phyloP scores from a whole-genome alignment of 176 grass and related monocot genomes.

The Stipa capillata region DNA sequence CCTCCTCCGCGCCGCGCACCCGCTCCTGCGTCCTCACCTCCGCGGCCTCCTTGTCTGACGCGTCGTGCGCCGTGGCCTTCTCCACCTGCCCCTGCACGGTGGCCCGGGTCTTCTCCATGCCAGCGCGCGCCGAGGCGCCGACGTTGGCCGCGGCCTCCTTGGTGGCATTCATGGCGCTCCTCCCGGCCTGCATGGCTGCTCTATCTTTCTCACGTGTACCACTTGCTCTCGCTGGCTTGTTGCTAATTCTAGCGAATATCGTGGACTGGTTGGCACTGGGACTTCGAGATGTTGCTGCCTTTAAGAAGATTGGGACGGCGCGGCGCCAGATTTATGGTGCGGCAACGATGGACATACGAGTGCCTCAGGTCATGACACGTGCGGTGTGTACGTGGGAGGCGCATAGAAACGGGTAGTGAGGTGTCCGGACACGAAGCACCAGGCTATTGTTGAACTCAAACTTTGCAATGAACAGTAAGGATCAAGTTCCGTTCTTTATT shows the following conservation, averaged over 20 bases:
- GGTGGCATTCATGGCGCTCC: slow-evolving; percentile 15
- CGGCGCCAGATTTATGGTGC: background rate
- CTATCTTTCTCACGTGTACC: background rate
- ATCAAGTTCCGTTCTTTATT: no score
- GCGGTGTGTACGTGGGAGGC: background rate
- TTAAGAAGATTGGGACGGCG: background rate
- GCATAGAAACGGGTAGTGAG: background rate
- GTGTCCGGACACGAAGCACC: background rate
- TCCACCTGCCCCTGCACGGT: slow-evolving; percentile 11
- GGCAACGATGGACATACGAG: background rate
- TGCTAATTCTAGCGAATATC: no score
- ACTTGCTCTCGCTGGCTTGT: no score
- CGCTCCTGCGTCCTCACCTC: background rate
- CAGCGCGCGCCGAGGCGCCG: slow-evolving; percentile 19
- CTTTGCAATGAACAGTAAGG: no score
- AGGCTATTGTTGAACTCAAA: no score
- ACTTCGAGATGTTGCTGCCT: background rate
- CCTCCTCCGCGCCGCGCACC: background rate
- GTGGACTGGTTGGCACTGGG: background rate
- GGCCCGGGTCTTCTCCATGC: slow-evolving; percentile 25
- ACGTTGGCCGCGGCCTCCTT: slow-evolving; percentile 33
- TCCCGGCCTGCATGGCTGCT: slow-evolving; percentile 21
- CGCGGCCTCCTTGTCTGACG: slow-evolving; percentile 6
- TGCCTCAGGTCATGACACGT: background rate
- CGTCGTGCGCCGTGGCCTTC: slow-evolving; percentile 12